Evolutionary conservation across 768 basidiomycete genomes (phyloP).

Genomic region (Xanthoconium purpureum): DNA sequence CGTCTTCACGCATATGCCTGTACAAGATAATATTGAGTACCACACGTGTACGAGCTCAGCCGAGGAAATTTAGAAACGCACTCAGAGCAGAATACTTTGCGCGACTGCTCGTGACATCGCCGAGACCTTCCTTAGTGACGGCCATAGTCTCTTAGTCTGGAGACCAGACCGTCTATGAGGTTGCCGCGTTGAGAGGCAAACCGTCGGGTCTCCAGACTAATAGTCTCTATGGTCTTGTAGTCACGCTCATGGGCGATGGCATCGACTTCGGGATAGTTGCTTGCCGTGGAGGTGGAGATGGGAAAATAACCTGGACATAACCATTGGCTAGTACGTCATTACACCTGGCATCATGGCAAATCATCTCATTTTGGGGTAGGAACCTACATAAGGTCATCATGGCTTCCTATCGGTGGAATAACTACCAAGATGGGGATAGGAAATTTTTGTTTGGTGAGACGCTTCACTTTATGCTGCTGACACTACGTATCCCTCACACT

Average conservation of each 20-base stretch:
- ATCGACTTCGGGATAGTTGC: slow-evolving; percentile 51
- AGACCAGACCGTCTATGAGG: too few relatives aligned
- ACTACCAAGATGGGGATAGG: slow-evolving; percentile 36
- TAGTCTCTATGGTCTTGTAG: slow-evolving; percentile 86
- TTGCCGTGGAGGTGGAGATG: slow-evolving; percentile 38
- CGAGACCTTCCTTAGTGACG: slow-evolving; percentile 73
- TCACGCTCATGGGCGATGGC: slow-evolving; percentile 60
- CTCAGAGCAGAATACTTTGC: slow-evolving; percentile 85
- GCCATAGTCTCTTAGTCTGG: slow-evolving; percentile 49
- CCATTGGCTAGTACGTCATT: slow-evolving; percentile 35
- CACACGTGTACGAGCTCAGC: too few relatives aligned
- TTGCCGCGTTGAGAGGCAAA: too few relatives aligned
- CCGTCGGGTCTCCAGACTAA: too few relatives aligned
- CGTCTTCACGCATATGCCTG: slow-evolving; percentile 94
- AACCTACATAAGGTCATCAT: slow-evolving; percentile 36
- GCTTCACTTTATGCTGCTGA: background rate
- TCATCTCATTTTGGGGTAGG: slow-evolving; percentile 18
- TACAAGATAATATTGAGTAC: background rate
- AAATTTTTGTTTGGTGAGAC: slow-evolving; percentile 42
- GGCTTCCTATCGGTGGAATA: slow-evolving; percentile 40
- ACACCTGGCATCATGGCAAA: background rate
- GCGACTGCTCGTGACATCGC: slow-evolving; percentile 75
- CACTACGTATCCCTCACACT: background rate
- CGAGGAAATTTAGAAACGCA: slow-evolving; percentile 32
- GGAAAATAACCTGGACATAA: slow-evolving; percentile 46